phyloP scores from a whole-genome alignment of 1,284 basidiomycete genomes.

The Ceratobasidium papillatum region DNA sequence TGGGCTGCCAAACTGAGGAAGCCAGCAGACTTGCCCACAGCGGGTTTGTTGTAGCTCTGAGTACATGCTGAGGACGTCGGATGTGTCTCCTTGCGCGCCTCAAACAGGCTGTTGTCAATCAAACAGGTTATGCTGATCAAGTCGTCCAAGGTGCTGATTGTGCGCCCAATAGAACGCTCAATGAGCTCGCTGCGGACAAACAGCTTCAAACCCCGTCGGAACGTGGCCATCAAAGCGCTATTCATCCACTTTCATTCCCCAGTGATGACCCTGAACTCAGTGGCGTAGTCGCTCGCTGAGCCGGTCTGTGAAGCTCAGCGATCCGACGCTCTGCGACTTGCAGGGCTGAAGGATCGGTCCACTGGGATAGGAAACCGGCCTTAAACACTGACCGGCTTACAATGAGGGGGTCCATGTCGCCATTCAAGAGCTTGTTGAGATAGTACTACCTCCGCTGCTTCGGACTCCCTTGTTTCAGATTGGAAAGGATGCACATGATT shows the following conservation, averaged over 20 bases:
- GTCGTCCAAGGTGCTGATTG: background rate
- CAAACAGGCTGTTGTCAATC: constrained; percentile 12
- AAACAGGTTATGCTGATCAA: background rate
- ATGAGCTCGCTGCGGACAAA: background rate
- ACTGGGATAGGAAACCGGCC: background rate
- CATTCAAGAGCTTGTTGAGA: background rate
- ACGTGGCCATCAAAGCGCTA: background rate
- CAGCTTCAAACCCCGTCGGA: background rate
- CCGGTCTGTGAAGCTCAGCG: background rate
- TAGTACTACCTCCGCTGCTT: background rate
- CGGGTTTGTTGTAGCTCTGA: background rate
- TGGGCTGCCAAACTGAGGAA: background rate
- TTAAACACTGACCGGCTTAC: background rate
- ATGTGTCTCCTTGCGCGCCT: background rate
- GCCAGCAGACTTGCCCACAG: background rate
- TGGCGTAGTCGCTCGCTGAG: background rate
- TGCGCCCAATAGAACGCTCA: background rate
- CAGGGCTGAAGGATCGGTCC: background rate
- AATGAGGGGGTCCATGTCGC: background rate
- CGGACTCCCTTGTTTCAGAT: background rate
- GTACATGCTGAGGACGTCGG: background rate
- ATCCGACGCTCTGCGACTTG: background rate
- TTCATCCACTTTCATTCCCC: background rate
- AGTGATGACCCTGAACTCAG: background rate
- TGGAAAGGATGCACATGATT: background rate